phyloP scores from a whole-genome alignment of 176 grass and related monocot genomes.

The Ananas comosus region DNA sequence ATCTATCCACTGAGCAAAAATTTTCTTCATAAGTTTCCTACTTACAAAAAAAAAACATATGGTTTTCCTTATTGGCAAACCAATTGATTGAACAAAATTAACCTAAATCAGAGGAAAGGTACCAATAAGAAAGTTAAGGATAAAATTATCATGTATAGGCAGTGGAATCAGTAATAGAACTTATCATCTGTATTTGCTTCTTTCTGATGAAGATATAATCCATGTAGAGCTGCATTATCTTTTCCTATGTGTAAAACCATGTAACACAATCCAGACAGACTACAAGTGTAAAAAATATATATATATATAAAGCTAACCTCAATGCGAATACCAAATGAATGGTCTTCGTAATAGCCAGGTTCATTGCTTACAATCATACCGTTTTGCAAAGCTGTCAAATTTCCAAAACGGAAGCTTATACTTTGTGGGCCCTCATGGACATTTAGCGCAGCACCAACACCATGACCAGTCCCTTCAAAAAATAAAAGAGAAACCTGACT shows the following conservation, averaged over 20 bases:
- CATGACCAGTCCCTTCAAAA: constrained; percentile 88
- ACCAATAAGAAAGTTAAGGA: too few relatives aligned
- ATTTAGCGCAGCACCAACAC: constrained; percentile 93
- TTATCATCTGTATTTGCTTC: too few relatives aligned
- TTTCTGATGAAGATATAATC: too few relatives aligned
- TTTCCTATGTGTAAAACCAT: background rate
- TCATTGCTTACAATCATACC: constrained; percentile 99
- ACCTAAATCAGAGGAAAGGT: too few relatives aligned
- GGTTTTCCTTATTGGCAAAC: too few relatives aligned
- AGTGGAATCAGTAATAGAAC: too few relatives aligned
- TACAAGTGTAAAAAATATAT: background rate
- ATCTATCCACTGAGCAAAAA: too few relatives aligned
- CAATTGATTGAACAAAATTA: too few relatives aligned
- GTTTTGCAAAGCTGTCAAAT: constrained; percentile 74
- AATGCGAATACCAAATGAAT: constrained; percentile 91
- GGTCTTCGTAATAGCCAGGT: constrained; percentile 95
- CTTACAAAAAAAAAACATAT: too few relatives aligned
- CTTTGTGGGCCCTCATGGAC: constrained; percentile 94
- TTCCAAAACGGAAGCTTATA: constrained; percentile 93
- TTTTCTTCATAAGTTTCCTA: too few relatives aligned
- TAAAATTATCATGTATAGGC: too few relatives aligned
- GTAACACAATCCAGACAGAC: background rate
- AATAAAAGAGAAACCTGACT: constrained; percentile 19
- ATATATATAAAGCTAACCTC: constrained; percentile 39
- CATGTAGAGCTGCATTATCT: background rate